phyloP scores from a whole-genome alignment of 768 basidiomycete species.

The Nidula microcarpa region DNA sequence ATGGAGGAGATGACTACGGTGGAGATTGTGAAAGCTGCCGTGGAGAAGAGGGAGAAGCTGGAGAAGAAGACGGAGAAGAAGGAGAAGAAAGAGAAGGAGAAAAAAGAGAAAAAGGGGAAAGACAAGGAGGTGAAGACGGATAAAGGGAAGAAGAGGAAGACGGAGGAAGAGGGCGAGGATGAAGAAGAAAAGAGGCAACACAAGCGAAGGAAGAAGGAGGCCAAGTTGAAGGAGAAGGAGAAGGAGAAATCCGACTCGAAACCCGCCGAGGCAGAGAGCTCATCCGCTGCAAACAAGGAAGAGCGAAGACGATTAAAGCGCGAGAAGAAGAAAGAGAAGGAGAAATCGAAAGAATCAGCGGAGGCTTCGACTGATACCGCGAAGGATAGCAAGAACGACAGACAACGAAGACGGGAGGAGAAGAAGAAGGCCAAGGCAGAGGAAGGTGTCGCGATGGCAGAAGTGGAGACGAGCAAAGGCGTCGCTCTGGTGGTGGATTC shows the following conservation, averaged over 20 bases:
- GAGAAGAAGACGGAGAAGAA: not conserved
- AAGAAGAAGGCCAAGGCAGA: slow-evolving; percentile 8
- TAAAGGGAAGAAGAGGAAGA: slow-evolving; percentile 2
- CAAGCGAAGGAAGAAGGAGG: slow-evolving; percentile 12
- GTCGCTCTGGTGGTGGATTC: not conserved
- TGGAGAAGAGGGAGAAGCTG: not conserved
- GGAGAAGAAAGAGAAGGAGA: not conserved
- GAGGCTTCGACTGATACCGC: too few relatives aligned
- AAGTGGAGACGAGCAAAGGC: slow-evolving; percentile 4
- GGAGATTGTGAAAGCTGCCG: not conserved
- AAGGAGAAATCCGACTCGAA: not conserved
- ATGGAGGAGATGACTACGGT: not conserved
- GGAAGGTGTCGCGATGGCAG: slow-evolving; percentile 1
- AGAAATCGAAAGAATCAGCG: not conserved
- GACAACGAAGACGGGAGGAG: slow-evolving; percentile 5
- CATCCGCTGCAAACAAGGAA: too few relatives aligned
- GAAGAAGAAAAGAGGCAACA: slow-evolving; percentile 11
- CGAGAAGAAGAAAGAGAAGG: slow-evolving; percentile 12
- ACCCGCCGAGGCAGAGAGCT: too few relatives aligned
- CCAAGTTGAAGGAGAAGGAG: slow-evolving; percentile 3
- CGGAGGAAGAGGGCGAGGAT: slow-evolving; percentile 10
- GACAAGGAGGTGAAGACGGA: too few relatives aligned
- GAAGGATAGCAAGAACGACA: too few relatives aligned
- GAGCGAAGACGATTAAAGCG: not conserved
- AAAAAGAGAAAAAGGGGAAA: too few relatives aligned